Percentiles rank a stretch among this genome's conserved stretches.
Evolutionary conservation across 1,139 yeast genomes (phyloP).

Genomic region (Debaryomycetaceae sp.): DNA sequence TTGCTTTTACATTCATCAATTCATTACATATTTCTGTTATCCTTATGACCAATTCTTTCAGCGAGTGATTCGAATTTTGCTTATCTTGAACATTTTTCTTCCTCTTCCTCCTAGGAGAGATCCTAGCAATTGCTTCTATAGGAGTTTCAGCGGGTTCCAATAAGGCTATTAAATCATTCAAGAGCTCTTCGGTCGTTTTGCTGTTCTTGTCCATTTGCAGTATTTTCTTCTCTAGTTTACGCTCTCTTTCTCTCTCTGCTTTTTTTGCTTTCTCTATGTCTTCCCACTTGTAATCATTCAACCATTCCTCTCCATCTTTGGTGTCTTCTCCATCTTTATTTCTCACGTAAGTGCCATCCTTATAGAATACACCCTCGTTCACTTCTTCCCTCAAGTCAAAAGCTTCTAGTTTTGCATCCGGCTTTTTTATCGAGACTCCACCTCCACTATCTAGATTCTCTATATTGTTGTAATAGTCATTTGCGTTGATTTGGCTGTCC

Average conservation of each 20-base stretch:
- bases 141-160: slow-evolving; percentile 65
- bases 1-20: slow-evolving; percentile 37
- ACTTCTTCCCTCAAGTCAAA: slow-evolving; percentile 58
- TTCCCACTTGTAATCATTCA: slow-evolving; percentile 34
- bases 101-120: slow-evolving; percentile 25
- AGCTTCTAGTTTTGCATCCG: slow-evolving; percentile 46
- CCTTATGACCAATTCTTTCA: slow-evolving; percentile 23
- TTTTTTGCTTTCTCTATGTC: slow-evolving; percentile 48
- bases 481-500: slow-evolving; percentile 5
- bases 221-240: slow-evolving; percentile 8
- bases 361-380: slow-evolving; percentile 60
- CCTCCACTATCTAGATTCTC: slow-evolving; percentile 11
- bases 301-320: slow-evolving; percentile 46
- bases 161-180: slow-evolving; percentile 34
- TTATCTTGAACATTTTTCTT: slow-evolving; percentile 15
- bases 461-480: slow-evolving; percentile 13
- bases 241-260: slow-evolving; percentile 33
- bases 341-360: slow-evolving; percentile 57
- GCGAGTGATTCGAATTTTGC: not conserved
- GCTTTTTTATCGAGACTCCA: slow-evolving; percentile 5
- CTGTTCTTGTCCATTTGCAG: slow-evolving; percentile 4
- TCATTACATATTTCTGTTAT: slow-evolving; percentile 53
- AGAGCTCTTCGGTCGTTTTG: slow-evolving; percentile 19
- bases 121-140: slow-evolving; percentile 54
- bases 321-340: slow-evolving; percentile 27